Percentiles rank a stretch among this genome's conserved stretches.
Conservation (phyloP, 176 grass and related monocot genomes). For the Elaeis guineensis region DNA sequence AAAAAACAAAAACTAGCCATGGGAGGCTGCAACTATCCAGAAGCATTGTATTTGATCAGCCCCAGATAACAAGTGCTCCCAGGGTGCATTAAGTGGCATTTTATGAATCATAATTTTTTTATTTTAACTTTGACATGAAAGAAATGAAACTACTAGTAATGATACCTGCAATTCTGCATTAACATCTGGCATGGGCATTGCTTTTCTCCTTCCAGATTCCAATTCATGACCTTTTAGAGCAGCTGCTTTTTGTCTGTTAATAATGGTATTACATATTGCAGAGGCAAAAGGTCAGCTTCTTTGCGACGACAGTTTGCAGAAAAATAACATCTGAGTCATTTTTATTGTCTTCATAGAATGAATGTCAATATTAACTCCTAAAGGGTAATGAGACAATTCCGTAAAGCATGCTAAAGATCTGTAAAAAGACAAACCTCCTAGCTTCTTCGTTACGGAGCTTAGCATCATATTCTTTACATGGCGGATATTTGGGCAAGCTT, state of each 20-base stretch:
- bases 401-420: conserved; percentile 1
- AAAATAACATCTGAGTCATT: neutral
- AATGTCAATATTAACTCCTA: neutral
- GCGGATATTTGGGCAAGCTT: conserved; percentile 94
- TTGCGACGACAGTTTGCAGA: neutral
- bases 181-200: conserved; percentile 49
- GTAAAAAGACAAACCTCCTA: conserved; percentile 45
- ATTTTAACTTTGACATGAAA: neutral
- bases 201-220: conserved; percentile 64
- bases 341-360: conserved; percentile 5
- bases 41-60: too few relatives aligned
- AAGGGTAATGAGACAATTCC: neutral
- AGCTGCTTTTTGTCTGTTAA: conserved; percentile 77
- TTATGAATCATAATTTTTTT: neutral
- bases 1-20: too few relatives aligned
- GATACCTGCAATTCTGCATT: conserved; percentile 68
- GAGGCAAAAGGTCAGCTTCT: conserved; percentile 1
- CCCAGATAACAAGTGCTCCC: too few relatives aligned
- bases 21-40: too few relatives aligned
- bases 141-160: conserved; percentile 4
- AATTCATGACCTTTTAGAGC: conserved; percentile 54
- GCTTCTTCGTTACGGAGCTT: conserved; percentile 95
- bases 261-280: conserved; percentile 4
- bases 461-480: conserved; percentile 95
- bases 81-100: neutral